Evolutionary conservation across 805 yeast species (phyloP), one percentile per base, ranked within the genome.

Genomic region (Starmera quercuum): DNA sequence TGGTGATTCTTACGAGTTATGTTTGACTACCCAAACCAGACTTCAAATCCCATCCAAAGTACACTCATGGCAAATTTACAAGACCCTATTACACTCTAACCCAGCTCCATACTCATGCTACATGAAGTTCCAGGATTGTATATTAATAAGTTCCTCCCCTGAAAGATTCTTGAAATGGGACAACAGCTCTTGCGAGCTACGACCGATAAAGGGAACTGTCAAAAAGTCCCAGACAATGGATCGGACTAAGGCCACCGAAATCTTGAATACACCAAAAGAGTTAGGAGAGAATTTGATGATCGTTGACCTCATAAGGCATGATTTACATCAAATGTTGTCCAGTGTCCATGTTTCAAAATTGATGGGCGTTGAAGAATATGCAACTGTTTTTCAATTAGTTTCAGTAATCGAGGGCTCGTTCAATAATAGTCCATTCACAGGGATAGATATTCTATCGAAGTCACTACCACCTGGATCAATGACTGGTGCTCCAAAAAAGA

Each of bases 401-500:
- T 83, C 95, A 29, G 95, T 84, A 2, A 85, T 92, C 17, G 74
- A 68, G 34, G 97, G 97, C 0, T 53, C 24, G 28, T 49, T 34
- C 29, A 15, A 26, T 6, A 20, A 38, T 2, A 34, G 47, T 3
- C 33, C 45, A 20, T 77, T 69, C 44, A 61, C 68, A 10, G 98
- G 97, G 0, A 61, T 88, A 17, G 97, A 92, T 53, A 63, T 90
- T 3, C 65, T 92, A 10, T 71, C 75, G 15, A 75, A 75, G 38
- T 76, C 95, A 0, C 62, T 94, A 23, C 98, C 99, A 3, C 96
- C 99, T 0, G 99, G 99, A 0, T 90, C 97, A 1, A 92, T 92
- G 99, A 92, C 99, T 0, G 99, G 99, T 3, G 99, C 99, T 0
- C 99, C 99, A 3, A 92, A 92, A 61, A 83, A 80, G 46, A 70